Evolutionary conservation across 2,329 filamentous ascomycete genomes (phyloP).

Genomic region (Cryphonectria carpinicola): DNA sequence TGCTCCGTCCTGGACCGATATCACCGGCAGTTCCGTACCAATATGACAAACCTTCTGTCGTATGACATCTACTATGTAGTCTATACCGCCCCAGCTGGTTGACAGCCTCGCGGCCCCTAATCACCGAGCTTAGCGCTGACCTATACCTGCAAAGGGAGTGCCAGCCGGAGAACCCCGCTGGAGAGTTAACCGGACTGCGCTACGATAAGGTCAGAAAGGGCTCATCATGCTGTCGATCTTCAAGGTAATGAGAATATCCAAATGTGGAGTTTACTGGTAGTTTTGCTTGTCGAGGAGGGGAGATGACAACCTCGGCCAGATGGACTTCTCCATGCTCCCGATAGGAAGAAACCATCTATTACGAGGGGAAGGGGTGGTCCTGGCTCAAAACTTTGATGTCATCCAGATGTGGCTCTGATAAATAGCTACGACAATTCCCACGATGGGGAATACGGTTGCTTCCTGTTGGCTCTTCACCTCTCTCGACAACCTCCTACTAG

Average conservation of each 20-base stretch:
- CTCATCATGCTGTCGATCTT: constrained; percentile 2
- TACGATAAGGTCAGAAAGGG: not conserved
- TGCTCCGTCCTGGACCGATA: not conserved
- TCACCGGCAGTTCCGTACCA: constrained; percentile 1
- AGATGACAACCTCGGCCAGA: not conserved
- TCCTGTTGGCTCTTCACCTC: not conserved
- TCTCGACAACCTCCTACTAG: not conserved
- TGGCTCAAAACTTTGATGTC: not conserved
- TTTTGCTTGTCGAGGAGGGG: not conserved
- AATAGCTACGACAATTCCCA: not conserved
- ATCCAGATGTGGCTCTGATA: not conserved
- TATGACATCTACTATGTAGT: not conserved
- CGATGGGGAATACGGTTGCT: not conserved
- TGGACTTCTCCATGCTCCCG: not conserved
- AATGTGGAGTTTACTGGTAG: not conserved
- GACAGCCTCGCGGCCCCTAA: not conserved
- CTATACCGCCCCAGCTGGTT: not conserved
- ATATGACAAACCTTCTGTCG: not conserved
- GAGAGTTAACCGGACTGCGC: not conserved
- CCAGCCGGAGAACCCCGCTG: not conserved
- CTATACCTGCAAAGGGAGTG: constrained; percentile 10
- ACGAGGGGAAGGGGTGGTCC: not conserved
- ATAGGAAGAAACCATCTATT: not conserved
- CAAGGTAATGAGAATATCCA: not conserved
- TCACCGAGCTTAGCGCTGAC: constrained; percentile 9